A percentile compares a stretch with the other conserved stretches of the same genome.
These are phyloP conservation scores for Crithidia acanthocephali DNA, from an alignment of 208 protist species.

Conservation along the genomic window DNA sequence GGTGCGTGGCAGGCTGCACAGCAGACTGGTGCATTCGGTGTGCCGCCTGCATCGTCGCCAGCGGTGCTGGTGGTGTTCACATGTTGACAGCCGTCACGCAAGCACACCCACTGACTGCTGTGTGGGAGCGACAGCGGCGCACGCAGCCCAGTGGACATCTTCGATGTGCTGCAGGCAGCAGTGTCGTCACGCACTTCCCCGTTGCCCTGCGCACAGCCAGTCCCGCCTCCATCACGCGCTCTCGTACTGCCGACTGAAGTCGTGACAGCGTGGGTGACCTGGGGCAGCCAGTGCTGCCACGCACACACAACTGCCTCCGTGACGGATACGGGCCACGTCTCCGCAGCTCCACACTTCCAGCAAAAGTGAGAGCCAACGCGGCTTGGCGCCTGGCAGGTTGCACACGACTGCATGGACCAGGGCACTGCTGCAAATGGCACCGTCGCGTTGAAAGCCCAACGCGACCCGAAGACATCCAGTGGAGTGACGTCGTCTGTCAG, in stretches of 20 bases:
- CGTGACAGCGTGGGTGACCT: constrained; percentile 20
- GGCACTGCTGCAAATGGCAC: constrained; percentile 34
- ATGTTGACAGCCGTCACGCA: constrained; percentile 62
- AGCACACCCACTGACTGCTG: constrained; percentile 58
- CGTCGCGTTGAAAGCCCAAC: constrained; percentile 10
- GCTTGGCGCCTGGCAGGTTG: constrained; percentile 30
- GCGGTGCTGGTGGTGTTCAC: constrained; percentile 35
- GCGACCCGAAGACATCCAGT: neutral
- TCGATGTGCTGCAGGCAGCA: neutral
- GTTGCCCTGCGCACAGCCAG: neutral
- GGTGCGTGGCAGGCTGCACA: constrained; percentile 34
- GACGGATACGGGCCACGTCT: constrained; percentile 17
- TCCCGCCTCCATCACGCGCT: no score
- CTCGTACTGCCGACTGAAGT: neutral
- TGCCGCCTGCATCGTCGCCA: neutral
- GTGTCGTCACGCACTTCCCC: neutral
- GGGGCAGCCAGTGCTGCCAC: constrained; percentile 30
- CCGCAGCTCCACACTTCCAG: constrained; percentile 28
- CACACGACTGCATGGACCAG: constrained; percentile 50
- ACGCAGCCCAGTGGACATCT: neutral
- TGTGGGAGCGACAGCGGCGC: constrained; percentile 10
- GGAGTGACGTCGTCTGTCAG: no score
- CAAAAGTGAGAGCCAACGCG: constrained; percentile 19
- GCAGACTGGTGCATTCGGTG: neutral
- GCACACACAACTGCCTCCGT: constrained; percentile 1